A percentile compares a stretch with the other conserved stretches of the same genome.
These are phyloP conservation scores for Exophiala mesophila DNA, from an alignment of 2,329 filamentous ascomycete species.

Conservation along the genomic window DNA sequence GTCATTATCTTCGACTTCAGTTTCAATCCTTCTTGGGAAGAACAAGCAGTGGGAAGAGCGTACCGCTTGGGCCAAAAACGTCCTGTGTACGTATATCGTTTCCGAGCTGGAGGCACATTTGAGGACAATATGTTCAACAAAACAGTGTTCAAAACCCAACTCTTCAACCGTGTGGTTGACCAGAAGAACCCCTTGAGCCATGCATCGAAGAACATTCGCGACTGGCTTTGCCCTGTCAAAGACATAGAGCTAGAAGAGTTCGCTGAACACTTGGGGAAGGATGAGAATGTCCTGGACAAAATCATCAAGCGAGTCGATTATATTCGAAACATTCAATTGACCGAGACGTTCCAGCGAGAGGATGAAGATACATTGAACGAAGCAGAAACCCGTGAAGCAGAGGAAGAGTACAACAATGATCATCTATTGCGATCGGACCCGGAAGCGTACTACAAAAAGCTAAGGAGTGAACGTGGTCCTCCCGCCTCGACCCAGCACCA, in stretches of 20 bases:
- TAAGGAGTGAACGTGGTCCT: slow-evolving; percentile 1
- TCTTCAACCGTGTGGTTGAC: slow-evolving; percentile 76
- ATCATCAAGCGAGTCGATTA: slow-evolving; percentile 30
- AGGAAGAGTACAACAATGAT: slow-evolving; percentile 40
- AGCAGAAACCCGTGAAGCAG: slow-evolving; percentile 56
- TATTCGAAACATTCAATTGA: slow-evolving; percentile 53
- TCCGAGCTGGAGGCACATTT: slow-evolving; percentile 72
- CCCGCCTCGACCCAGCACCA: not conserved
- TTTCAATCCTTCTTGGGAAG: slow-evolving; percentile 76
- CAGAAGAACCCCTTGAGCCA: slow-evolving; percentile 69
- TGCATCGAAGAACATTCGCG: slow-evolving; percentile 49
- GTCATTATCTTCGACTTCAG: slow-evolving; percentile 81
- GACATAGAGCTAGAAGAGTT: slow-evolving; percentile 51
- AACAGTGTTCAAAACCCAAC: slow-evolving; percentile 74
- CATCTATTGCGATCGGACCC: slow-evolving; percentile 37
- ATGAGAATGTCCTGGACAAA: slow-evolving; percentile 56
- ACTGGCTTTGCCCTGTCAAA: slow-evolving; percentile 58
- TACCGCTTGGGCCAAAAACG: slow-evolving; percentile 82
- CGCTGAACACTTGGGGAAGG: slow-evolving; percentile 52
- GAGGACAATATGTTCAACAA: slow-evolving; percentile 70
- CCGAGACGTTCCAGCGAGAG: slow-evolving; percentile 69
- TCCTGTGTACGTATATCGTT: slow-evolving; percentile 76
- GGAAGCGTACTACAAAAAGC: slow-evolving; percentile 22
- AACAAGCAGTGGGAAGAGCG: slow-evolving; percentile 79
- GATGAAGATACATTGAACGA: slow-evolving; percentile 56